Conservation (phyloP, 2,329 filamentous ascomycete genomes). For the Claviceps citrina region DNA sequence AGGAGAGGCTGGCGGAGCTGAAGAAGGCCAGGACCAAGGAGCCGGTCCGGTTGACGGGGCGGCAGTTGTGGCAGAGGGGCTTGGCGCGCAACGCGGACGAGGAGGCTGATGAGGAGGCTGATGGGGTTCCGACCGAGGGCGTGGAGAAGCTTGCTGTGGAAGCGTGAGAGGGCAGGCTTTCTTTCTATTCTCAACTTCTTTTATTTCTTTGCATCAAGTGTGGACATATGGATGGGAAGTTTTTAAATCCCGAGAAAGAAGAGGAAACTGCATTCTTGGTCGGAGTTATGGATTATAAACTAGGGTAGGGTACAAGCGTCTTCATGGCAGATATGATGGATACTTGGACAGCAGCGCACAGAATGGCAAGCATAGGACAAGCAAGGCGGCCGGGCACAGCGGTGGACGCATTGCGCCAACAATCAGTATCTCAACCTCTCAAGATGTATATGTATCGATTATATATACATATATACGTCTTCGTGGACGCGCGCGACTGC, state of each 20-base stretch:
- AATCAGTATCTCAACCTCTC: neutral
- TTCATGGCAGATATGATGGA: too few species aligned
- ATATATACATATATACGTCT: too few species aligned
- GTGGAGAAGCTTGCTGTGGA: slow-evolving; percentile 60
- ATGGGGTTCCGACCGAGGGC: slow-evolving; percentile 40
- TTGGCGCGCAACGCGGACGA: slow-evolving; percentile 52
- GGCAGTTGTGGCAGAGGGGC: slow-evolving; percentile 64
- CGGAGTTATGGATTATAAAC: neutral
- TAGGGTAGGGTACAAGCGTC: neutral
- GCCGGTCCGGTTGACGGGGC: slow-evolving; percentile 55
- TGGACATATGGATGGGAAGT: neutral
- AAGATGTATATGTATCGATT: too few species aligned
- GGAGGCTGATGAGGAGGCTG: slow-evolving; percentile 51
- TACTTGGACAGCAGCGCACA: too few species aligned
- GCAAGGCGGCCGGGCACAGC: too few species aligned
- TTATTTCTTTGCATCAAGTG: too few species aligned
- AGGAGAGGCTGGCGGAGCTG: slow-evolving; percentile 68
- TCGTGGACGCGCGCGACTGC: neutral
- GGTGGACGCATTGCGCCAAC: neutral
- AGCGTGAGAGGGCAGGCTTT: slow-evolving; percentile 12
- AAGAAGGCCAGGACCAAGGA: slow-evolving; percentile 66
- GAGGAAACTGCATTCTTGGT: neutral
- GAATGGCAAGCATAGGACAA: neutral
- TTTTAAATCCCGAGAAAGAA: neutral
- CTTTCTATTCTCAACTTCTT: too few species aligned